Evolutionary conservation across 1,284 basidiomycete species (phyloP).

Genomic region (Malassezia psittaci): DNA sequence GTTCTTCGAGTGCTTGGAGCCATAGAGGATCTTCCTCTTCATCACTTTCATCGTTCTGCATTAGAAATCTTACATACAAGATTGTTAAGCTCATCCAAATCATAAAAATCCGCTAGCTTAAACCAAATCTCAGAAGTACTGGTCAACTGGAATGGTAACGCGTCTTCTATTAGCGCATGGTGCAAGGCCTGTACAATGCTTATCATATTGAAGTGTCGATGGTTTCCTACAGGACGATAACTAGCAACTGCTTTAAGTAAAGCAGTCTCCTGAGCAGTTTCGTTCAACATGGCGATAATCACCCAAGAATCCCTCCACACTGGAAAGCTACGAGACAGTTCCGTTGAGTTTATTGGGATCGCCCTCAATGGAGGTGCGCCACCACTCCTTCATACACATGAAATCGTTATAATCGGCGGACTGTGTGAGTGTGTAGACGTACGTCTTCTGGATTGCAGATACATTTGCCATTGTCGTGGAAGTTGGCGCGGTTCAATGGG

Average conservation of each 20-base stretch:
- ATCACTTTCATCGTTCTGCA: conserved; percentile 9
- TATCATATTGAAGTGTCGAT: conserved; percentile 38
- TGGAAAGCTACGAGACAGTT: not conserved
- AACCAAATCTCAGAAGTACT: conserved; percentile 17
- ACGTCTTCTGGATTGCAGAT: conserved; percentile 33
- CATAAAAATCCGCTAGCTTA: conserved; percentile 27
- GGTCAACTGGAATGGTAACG: not conserved
- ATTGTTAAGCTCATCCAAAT: conserved; percentile 33
- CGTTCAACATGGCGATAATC: not conserved
- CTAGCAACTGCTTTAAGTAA: conserved; percentile 30
- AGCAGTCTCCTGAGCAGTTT: conserved; percentile 7
- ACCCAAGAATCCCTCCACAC: not conserved
- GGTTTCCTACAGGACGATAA: conserved; percentile 31
- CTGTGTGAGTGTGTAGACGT: conserved; percentile 9
- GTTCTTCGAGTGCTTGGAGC: not conserved
- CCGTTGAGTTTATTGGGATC: not conserved
- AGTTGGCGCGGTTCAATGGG: conserved; percentile 30
- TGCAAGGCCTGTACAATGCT: conserved; percentile 25
- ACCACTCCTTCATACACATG: conserved; percentile 35
- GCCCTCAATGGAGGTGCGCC: conserved; percentile 29
- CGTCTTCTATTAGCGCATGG: not conserved
- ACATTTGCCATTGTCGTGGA: conserved; percentile 37
- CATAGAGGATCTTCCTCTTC: conserved; percentile 12
- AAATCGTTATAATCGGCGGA: conserved; percentile 33
- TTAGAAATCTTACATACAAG: conserved; percentile 11